Evolutionary conservation across 2,329 filamentous ascomycete genomes (phyloP), one percentile per base, ranked within the genome.

Genomic region (Microdochium bolleyi): DNA sequence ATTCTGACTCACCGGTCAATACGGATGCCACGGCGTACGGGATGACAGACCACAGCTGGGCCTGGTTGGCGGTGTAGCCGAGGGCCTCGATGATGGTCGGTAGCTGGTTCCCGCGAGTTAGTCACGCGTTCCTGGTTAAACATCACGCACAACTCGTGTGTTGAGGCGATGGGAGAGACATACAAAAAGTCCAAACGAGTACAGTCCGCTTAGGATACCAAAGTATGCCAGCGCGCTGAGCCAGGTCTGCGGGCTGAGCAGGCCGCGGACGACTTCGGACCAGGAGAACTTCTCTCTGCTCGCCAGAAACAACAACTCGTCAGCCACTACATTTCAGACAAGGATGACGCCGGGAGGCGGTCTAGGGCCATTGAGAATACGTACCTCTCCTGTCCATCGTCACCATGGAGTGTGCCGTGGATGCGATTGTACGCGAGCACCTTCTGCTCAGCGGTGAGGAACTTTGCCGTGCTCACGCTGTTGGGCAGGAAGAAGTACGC

Each of bases 171-270:
- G 41, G 19, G 16, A 19, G 19, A 22, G 7, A 67, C 76, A 55
- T 64, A 81, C 78, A 65, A 87, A 87, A 2, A 87, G 73, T 34
- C 81, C 80, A 56, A 85, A 84, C 0, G 79, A 83, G 61, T 85
- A 85, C 0, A 85, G 62, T 0, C 80, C 80, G 3, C 77, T 76
- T 4, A 77, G 61, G 21, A 84, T 81, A 44, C 76, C 75, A 58
- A 84, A 84, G 62, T 85, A 85, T 0, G 83, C 79, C 0, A 70
- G 70, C 1, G 82, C 82, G 2, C 78, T 82, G 24, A 86, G 73
- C 83, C 83, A 87, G 38, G 83, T 75, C 56, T 84, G 81, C 22
- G 78, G 56, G 54, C 79, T 82, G 55, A 84, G 70, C 14, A 86
- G 58, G 13, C 83, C 84, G n/a, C 83, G 75, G 7, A 65, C 65